Conservation (phyloP, 345 rosid genomes). For the Aurinia saxatilis region DNA sequence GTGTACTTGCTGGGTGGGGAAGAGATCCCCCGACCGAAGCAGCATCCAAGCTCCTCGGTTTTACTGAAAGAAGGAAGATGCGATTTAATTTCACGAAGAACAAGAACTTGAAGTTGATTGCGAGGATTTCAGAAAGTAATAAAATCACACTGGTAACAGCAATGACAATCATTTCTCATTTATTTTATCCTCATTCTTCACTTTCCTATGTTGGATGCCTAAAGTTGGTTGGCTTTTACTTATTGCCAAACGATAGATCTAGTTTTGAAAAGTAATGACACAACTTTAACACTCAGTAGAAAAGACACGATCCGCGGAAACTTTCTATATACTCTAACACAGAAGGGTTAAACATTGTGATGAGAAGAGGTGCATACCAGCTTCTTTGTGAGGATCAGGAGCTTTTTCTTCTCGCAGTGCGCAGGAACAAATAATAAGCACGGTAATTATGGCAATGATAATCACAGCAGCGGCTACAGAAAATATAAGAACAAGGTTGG, state of each 20-base stretch:
- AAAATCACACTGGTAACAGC: neutral
- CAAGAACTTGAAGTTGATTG: neutral
- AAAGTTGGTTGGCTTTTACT: too few species aligned
- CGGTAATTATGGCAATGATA: conserved; percentile 41
- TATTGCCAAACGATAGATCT: neutral
- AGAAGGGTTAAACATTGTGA: neutral
- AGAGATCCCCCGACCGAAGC: conserved; percentile 54
- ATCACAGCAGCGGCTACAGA: conserved; percentile 62
- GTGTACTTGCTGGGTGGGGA: conserved; percentile 80
- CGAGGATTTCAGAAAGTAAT: neutral
- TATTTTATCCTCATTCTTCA: neutral
- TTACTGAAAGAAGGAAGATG: conserved; percentile 38
- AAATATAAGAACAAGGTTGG: conserved; percentile 54
- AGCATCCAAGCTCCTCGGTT: conserved; percentile 46
- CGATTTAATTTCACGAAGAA: neutral
- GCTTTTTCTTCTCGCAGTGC: conserved; percentile 49
- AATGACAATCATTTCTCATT: neutral
- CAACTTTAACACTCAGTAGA: neutral
- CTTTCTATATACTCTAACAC: neutral
- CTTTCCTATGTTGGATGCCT: neutral
- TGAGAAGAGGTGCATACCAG: conserved; percentile 43
- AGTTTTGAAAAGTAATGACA: neutral
- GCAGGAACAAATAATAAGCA: conserved; percentile 59
- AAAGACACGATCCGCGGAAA: neutral
- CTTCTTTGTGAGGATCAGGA: conserved; percentile 41